Evolutionary conservation across 2,329 filamentous ascomycete genomes (phyloP).

Genomic region (Colletotrichum simmondsii): DNA sequence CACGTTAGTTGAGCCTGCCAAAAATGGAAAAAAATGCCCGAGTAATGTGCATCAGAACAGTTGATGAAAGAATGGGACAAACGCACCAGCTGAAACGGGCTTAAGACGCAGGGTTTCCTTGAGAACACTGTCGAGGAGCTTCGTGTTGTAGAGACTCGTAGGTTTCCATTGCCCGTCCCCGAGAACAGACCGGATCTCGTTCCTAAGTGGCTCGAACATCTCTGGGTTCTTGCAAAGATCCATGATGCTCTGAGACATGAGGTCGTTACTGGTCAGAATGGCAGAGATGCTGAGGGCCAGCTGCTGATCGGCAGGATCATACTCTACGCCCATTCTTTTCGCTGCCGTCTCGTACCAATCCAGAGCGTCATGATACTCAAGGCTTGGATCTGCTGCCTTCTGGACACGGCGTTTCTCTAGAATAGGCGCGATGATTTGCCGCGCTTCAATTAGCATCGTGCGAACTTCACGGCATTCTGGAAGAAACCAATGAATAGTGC

Average conservation of each 20-base stretch:
- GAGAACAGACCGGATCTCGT: constrained; percentile 34
- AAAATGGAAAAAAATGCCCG: background rate
- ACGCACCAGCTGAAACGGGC: constrained; percentile 20
- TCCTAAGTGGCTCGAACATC: constrained; percentile 35
- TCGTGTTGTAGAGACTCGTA: constrained; percentile 20
- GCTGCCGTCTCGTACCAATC: constrained; percentile 35
- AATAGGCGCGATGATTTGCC: constrained; percentile 29
- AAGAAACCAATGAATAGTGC: constrained; percentile 36
- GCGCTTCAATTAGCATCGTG: constrained; percentile 14
- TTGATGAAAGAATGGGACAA: background rate
- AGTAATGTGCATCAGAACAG: no score
- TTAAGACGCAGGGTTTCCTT: constrained; percentile 32
- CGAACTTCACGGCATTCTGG: constrained; percentile 31
- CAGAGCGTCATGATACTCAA: constrained; percentile 35
- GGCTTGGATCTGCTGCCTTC: background rate
- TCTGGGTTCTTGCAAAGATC: constrained; percentile 37
- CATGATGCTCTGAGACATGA: constrained; percentile 36
- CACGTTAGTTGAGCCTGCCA: background rate
- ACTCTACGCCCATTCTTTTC: constrained; percentile 8
- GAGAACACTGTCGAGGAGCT: constrained; percentile 24
- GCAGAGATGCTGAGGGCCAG: constrained; percentile 38
- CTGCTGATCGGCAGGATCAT: constrained; percentile 28
- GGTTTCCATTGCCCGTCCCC: constrained; percentile 6
- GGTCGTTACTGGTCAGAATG: constrained; percentile 39
- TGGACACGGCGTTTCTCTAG: constrained; percentile 34